These are phyloP conservation scores for Nothophoma quercina DNA, from an alignment of 2,329 filamentous ascomycete genomes.

Conservation along the genomic window DNA sequence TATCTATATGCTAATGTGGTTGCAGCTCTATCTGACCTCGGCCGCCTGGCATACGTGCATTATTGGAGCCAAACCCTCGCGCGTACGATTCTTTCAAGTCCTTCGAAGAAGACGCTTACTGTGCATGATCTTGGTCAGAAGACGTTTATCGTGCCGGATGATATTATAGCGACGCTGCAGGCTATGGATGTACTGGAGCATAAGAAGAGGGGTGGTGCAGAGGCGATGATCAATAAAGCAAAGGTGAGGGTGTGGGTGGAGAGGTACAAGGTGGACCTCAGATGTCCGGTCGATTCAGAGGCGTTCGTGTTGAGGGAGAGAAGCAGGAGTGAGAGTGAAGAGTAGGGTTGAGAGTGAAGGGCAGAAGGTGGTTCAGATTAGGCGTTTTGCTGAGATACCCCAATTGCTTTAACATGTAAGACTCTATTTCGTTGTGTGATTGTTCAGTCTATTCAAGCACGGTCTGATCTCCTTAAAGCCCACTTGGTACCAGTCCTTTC, in stretches of 20 bases:
- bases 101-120: conserved; percentile 63
- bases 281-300: conserved; percentile 71
- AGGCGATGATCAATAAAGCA: conserved; percentile 63
- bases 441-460: too few relatives aligned
- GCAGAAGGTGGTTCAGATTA: background rate
- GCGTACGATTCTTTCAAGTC: conserved; percentile 63
- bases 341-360: conserved; percentile 22
- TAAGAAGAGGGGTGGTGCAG: conserved; percentile 59
- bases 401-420: background rate
- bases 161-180: conserved; percentile 78
- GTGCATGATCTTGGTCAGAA: conserved; percentile 75
- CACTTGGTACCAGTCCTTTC: too few relatives aligned
- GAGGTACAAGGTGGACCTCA: conserved; percentile 67
- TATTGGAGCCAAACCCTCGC: conserved; percentile 89
- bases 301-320: conserved; percentile 73
- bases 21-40: conserved; percentile 78
- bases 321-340: conserved; percentile 54
- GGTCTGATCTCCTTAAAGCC: too few relatives aligned
- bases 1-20: conserved; percentile 13
- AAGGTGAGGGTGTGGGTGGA: conserved; percentile 72
- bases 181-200: conserved; percentile 76
- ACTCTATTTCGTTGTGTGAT: too few relatives aligned
- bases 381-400: conserved; percentile 17
- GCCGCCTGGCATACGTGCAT: conserved; percentile 79
- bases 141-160: conserved; percentile 86